phyloP scores from a whole-genome alignment of 1,284 basidiomycete species.

The Cutaneotrichosporon cyanovorans region DNA sequence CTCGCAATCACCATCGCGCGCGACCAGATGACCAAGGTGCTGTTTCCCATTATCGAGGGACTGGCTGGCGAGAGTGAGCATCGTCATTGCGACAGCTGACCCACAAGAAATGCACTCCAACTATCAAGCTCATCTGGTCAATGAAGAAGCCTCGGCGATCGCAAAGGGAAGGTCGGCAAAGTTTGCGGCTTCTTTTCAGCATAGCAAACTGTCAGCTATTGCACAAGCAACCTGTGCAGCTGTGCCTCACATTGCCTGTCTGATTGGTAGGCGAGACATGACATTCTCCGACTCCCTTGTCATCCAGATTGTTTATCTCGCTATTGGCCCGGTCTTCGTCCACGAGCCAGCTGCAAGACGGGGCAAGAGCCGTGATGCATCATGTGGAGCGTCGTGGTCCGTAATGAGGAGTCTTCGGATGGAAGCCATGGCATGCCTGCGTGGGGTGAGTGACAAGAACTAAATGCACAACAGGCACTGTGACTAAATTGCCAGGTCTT shows the following conservation, averaged over 20 bases:
- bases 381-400: conserved; percentile 47
- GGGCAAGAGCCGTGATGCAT: conserved; percentile 45
- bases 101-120: conserved; percentile 44
- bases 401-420: conserved; percentile 70
- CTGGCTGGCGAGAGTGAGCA: conserved; percentile 46
- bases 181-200: conserved; percentile 32
- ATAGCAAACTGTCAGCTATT: conserved; percentile 54
- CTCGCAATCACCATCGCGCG: conserved; percentile 68
- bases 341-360: conserved; percentile 54
- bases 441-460: conserved; percentile 56
- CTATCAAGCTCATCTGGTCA: conserved; percentile 54
- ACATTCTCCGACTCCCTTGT: conserved; percentile 80
- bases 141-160: conserved; percentile 46
- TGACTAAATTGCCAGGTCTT: conserved; percentile 58
- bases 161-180: conserved; percentile 13
- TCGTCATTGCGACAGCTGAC: neutral
- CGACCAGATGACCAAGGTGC: conserved; percentile 65
- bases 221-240: conserved; percentile 56
- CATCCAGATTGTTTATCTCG: conserved; percentile 82
- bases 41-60: conserved; percentile 83
- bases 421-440: conserved; percentile 71
- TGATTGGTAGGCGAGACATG: conserved; percentile 48
- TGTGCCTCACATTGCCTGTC: conserved; percentile 40
- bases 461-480: no score
- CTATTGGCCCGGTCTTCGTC: conserved; percentile 86